Evolutionary conservation across 202 grass and related monocot genomes (phyloP).

Genomic region (Setaria viridis): DNA sequence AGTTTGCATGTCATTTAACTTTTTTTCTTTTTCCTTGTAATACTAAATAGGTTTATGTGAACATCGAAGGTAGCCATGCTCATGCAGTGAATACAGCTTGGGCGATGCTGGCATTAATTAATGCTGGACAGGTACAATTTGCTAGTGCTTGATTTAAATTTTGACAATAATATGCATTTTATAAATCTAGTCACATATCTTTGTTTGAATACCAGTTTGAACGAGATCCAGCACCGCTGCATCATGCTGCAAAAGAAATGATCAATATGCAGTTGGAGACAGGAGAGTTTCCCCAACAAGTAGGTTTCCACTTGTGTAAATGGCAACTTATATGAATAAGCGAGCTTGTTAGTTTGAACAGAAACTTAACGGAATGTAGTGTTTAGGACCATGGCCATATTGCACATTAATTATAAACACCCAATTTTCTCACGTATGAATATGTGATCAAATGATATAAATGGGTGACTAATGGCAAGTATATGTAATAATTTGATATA

Average conservation of each 20-base stretch:
- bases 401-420: too few relatives aligned
- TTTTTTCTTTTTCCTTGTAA: too few relatives aligned
- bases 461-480: too few relatives aligned
- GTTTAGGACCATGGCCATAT: too few relatives aligned
- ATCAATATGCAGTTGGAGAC: slow-evolving; percentile 9
- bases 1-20: too few relatives aligned
- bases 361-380: too few relatives aligned
- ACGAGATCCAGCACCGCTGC: neutral
- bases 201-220: neutral
- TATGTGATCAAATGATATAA: too few relatives aligned
- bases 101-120: neutral
- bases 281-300: slow-evolving; percentile 10
- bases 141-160: neutral
- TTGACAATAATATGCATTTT: neutral
- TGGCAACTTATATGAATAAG: too few relatives aligned
- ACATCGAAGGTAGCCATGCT: neutral
- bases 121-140: neutral
- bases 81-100: neutral
- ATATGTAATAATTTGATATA: too few relatives aligned
- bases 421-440: too few relatives aligned
- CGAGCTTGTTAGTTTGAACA: too few relatives aligned
- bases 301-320: too few relatives aligned
- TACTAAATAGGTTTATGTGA: neutral
- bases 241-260: neutral
- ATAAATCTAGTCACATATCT: neutral